These are phyloP conservation scores for Ballota nigra DNA, from an alignment of 257 asterid genomes.

Conservation along the genomic window DNA sequence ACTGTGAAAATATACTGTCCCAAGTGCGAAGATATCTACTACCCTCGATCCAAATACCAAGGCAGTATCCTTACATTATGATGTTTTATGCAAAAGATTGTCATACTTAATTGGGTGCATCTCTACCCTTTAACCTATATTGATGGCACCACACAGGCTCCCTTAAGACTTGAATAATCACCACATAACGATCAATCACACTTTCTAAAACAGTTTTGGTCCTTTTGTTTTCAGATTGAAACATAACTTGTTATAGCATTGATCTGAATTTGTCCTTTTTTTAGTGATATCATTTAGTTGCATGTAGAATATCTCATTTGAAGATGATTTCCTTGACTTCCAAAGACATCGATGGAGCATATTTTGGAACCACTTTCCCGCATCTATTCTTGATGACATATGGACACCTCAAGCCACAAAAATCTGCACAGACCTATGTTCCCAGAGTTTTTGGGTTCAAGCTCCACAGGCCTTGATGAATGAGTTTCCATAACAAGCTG, in stretches of 20 bases:
- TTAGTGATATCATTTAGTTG: background rate
- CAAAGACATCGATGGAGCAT: conserved; percentile 84
- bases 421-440: conserved; percentile 67
- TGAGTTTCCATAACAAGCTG: conserved; percentile 22
- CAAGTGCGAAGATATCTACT: conserved; percentile 81
- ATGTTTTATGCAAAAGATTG: background rate
- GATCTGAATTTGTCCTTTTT: background rate
- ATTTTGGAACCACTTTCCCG: conserved; percentile 90
- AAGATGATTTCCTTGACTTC: conserved; percentile 37
- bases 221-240: conserved; percentile 2
- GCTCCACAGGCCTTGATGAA: conserved; percentile 60
- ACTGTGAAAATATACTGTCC: conserved; percentile 87
- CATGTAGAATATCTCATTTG: background rate
- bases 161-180: too few species aligned
- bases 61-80: conserved; percentile 77
- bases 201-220: background rate
- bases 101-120: background rate
- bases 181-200: background rate
- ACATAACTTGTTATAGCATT: too few species aligned
- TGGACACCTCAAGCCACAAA: conserved; percentile 85
- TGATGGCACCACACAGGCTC: background rate
- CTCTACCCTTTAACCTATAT: background rate
- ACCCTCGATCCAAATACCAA: conserved; percentile 91
- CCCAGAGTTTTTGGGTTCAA: conserved; percentile 85
- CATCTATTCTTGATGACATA: conserved; percentile 88